Evolutionary conservation across 345 rosid genomes (phyloP).

Genomic region (Reutealis trisperma): DNA sequence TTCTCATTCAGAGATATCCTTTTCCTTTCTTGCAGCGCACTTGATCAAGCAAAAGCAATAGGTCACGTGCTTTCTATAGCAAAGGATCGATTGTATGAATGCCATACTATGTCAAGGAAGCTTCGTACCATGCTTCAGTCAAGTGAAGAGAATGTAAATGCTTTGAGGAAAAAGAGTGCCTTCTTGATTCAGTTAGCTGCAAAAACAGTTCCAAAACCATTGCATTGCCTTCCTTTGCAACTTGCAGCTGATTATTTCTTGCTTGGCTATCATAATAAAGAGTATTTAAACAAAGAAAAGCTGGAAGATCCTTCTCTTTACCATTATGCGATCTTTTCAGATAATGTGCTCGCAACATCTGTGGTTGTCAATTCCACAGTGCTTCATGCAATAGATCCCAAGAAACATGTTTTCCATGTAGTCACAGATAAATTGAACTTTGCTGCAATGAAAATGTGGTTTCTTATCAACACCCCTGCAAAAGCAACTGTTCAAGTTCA

Average conservation of each 20-base stretch:
- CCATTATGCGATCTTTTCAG: slow-evolving; percentile 95
- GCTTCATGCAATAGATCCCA: slow-evolving; percentile 65
- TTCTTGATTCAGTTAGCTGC: slow-evolving; percentile 97
- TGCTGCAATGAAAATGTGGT: slow-evolving; percentile 88
- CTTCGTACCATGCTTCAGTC: slow-evolving; percentile 85
- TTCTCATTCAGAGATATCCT: slow-evolving; percentile 22
- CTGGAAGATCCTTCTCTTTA: slow-evolving; percentile 76
- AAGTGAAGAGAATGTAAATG: slow-evolving; percentile 59
- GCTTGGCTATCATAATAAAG: slow-evolving; percentile 48
- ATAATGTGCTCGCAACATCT: slow-evolving; percentile 91
- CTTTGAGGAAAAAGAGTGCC: slow-evolving; percentile 74
- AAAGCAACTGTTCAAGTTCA: slow-evolving; percentile 63
- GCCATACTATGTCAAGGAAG: slow-evolving; percentile 70
- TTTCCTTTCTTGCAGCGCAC: slow-evolving; percentile 56
- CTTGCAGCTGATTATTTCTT: slow-evolving; percentile 79
- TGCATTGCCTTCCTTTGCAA: slow-evolving; percentile 90
- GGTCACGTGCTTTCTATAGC: slow-evolving; percentile 83
- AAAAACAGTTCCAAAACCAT: slow-evolving; percentile 80
- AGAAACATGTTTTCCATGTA: slow-evolving; percentile 87
- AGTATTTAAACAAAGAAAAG: slow-evolving; percentile 43
- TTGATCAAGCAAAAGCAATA: slow-evolving; percentile 85
- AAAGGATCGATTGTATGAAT: slow-evolving; percentile 78
- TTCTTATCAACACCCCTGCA: slow-evolving; percentile 54
- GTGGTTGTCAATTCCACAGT: slow-evolving; percentile 92
- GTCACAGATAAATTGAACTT: slow-evolving; percentile 86